phyloP scores from a whole-genome alignment of 164 flowering plant genomes.

The Buxus sempervirens region DNA sequence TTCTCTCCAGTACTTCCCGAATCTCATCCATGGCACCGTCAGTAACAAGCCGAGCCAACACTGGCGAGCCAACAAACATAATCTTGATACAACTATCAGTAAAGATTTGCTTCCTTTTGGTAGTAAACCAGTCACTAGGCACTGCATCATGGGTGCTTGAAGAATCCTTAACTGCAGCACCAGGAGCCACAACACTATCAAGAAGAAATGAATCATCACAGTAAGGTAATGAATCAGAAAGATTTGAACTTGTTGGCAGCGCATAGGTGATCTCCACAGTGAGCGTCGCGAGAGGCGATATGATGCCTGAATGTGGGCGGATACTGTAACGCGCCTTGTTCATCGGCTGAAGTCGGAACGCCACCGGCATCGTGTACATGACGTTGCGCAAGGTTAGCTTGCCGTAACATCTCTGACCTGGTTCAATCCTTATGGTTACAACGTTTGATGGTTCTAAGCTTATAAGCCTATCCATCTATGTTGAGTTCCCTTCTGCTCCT shows the following conservation, averaged over 20 bases:
- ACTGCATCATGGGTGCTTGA: constrained; percentile 41
- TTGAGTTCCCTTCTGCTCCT: background rate
- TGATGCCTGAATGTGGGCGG: constrained; percentile 65
- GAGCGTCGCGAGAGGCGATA: constrained; percentile 49
- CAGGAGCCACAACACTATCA: constrained; percentile 78
- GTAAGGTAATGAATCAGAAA: constrained; percentile 51
- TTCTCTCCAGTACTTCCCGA: constrained; percentile 58
- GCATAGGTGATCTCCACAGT: constrained; percentile 53
- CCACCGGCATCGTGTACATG: constrained; percentile 90
- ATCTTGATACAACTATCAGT: constrained; percentile 60
- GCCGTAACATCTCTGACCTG: constrained; percentile 53
- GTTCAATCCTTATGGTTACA: constrained; percentile 53
- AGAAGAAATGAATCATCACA: constrained; percentile 52
- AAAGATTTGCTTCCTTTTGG: constrained; percentile 68
- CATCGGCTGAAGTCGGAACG: constrained; percentile 57
- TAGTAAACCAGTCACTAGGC: constrained; percentile 69
- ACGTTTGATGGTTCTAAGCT: constrained; percentile 67
- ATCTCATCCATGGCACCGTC: constrained; percentile 62
- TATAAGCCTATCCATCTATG: constrained; percentile 59
- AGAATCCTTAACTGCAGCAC: constrained; percentile 52
- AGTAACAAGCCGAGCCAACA: constrained; percentile 42
- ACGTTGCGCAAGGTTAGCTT: constrained; percentile 61
- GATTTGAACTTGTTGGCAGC: constrained; percentile 28
- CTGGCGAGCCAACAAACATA: constrained; percentile 58
- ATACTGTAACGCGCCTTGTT: constrained; percentile 45